A percentile compares a stretch with the other conserved stretches of the same genome.
Conservation (phyloP, 163 green algal genomes). For the Chlamydomonas reinhardtii region DNA sequence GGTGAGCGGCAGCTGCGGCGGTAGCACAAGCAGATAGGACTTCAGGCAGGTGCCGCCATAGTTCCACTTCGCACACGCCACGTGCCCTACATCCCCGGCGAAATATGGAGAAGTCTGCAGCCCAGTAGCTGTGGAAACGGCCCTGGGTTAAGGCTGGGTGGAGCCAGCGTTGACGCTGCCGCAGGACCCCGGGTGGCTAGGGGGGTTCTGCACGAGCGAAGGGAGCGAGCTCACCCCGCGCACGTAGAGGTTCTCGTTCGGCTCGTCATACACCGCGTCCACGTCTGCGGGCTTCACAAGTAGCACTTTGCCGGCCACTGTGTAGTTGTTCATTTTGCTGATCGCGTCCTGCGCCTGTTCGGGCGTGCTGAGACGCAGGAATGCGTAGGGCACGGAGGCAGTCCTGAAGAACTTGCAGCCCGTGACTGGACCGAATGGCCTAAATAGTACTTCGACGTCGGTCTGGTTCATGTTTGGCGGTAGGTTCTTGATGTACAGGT, state of each 20-base stretch:
- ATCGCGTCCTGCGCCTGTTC: slow-evolving; percentile 16
- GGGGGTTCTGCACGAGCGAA: no score
- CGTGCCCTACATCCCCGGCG: no score
- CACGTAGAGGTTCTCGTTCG: slow-evolving; percentile 47
- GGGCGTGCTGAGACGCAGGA: background rate
- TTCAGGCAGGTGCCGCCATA: no score
- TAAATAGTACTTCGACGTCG: slow-evolving; percentile 24
- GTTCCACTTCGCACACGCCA: no score
- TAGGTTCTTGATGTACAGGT: slow-evolving; percentile 33
- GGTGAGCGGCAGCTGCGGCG: background rate
- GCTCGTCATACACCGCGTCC: slow-evolving; percentile 20
- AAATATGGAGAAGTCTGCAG: no score
- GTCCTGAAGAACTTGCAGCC: slow-evolving; percentile 48
- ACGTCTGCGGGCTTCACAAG: slow-evolving; percentile 22
- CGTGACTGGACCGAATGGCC: slow-evolving; percentile 5
- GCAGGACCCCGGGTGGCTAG: no score
- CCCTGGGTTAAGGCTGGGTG: no score
- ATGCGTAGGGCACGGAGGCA: slow-evolving; percentile 16
- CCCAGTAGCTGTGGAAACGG: no score
- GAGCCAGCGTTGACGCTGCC: no score
- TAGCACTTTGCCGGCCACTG: background rate
- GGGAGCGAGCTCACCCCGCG: background rate
- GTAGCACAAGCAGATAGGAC: no score
- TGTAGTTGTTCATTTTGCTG: background rate
- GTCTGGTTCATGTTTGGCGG: slow-evolving; percentile 34